Evolutionary conservation across 1,139 yeast species (phyloP).

Genomic region (Debaryomyces subglobosus): DNA sequence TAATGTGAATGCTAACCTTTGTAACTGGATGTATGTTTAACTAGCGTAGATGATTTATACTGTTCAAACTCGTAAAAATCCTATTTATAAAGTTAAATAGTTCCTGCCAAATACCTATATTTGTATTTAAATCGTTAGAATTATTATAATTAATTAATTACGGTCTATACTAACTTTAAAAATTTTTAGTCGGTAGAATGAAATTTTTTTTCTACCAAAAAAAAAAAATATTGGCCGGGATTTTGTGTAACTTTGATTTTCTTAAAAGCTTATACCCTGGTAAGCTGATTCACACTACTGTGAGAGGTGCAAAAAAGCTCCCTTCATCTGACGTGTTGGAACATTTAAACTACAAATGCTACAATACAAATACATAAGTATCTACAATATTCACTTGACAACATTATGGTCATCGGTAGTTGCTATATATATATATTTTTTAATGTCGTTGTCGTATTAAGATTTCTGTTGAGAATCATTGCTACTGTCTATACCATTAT

Average conservation of each 20-base stretch:
- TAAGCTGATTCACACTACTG: neutral
- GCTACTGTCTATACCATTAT: conserved; percentile 1
- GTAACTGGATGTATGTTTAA: conserved; percentile 4
- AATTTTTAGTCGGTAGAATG: conserved; percentile 8
- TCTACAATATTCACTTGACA: neutral
- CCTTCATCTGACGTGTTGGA: neutral
- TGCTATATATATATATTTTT: neutral
- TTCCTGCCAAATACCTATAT: conserved; percentile 7
- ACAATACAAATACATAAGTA: neutral
- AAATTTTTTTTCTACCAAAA: conserved; percentile 5
- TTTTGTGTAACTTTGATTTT: conserved; percentile 4
- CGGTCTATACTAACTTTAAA: conserved; percentile 5
- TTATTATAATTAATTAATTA: conserved; percentile 3
- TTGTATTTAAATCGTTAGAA: conserved; percentile 5
- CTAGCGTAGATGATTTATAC: neutral
- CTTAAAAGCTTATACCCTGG: neutral
- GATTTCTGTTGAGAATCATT: neutral
- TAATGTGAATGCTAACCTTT: conserved; percentile 3
- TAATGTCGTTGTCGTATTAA: neutral
- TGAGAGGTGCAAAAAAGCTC: neutral
- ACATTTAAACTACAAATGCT: neutral
- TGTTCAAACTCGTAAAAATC: neutral
- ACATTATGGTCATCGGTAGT: neutral
- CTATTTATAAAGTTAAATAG: conserved; percentile 2
- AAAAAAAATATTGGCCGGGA: neutral